A percentile compares a stretch with the other conserved stretches of the same genome.
These are phyloP conservation scores for Iberis pinnata DNA, from an alignment of 345 rosid species.

Conservation along the genomic window DNA sequence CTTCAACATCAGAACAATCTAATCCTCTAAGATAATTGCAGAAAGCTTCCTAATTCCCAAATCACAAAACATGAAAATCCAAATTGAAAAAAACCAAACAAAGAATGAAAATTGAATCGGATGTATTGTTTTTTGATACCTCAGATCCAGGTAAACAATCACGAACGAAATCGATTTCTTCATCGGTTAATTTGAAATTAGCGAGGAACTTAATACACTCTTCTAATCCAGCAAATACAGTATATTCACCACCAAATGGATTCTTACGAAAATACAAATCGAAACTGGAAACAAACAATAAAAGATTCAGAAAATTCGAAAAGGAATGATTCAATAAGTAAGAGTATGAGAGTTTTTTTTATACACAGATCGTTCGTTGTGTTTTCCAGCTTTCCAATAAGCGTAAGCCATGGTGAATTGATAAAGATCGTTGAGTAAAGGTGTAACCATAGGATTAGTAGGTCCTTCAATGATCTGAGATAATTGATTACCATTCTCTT, in stretches of 20 bases:
- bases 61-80: slow-evolving; percentile 4
- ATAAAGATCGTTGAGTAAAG: slow-evolving; percentile 81
- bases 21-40: slow-evolving; percentile 71
- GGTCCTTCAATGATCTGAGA: slow-evolving; percentile 44
- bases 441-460: slow-evolving; percentile 89
- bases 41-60: slow-evolving; percentile 30
- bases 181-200: slow-evolving; percentile 65
- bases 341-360: slow-evolving; percentile 14
- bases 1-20: slow-evolving; percentile 58
- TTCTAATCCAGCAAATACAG: slow-evolving; percentile 90
- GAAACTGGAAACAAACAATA: slow-evolving; percentile 41
- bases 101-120: background rate
- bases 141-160: slow-evolving; percentile 63
- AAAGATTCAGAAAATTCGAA: background rate
- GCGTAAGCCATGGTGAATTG: slow-evolving; percentile 98
- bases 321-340: background rate
- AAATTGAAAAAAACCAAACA: background rate
- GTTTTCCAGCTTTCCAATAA: slow-evolving; percentile 95
- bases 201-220: slow-evolving; percentile 88
- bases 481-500: slow-evolving; percentile 31
- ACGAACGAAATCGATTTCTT: slow-evolving; percentile 66
- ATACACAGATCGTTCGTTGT: slow-evolving; percentile 77
- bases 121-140: slow-evolving; percentile 38
- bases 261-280: slow-evolving; percentile 92
- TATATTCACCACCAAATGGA: slow-evolving; percentile 93